Base-by-base conservation (phyloP, 2,329 filamentous ascomycete species). In the Diaporthe vexans region DNA sequence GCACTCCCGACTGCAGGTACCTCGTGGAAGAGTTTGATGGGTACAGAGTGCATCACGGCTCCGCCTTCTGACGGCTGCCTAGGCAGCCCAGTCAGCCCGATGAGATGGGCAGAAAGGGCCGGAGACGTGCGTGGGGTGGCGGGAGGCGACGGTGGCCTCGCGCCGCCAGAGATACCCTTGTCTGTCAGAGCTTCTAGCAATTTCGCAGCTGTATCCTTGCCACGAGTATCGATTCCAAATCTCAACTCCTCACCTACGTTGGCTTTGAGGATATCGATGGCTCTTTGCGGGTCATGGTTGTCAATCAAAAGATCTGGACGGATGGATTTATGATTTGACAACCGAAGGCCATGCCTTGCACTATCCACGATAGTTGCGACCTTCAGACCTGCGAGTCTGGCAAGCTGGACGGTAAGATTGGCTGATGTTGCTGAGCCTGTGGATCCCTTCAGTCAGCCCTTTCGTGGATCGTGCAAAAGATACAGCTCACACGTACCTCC, bases 1-100 rank as follows among this genome's bases (percentile, higher is more conserved):
- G 86, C 86, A 76, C 91, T 88, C 0, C 94, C 94, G 0, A 95
- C 85, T 1, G 86, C 85, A 0, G 90, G 88, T 0, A 91, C 87
- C 74, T 93, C 91, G 79, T 95, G 94, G 79, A 94, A 95, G 5
- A 94, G 79, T 81, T 95, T 95, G 76, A 95, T 94, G 0, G 93
- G 93, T 0, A 95, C 91, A 0, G 86, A 90, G 78, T 94, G 93
- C 73, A 91, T 88, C 8, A 85, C 80, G 0, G 91, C 84, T 0
- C 86, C 86, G 0, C 84, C 82, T 0, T 82, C 80, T 0, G 82
- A 81, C 1, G 82, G 81, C 5, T 83, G 84, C 79, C 94, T 94
- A 0, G 93, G 93, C 4, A 94, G 77, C 0, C 93, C 93, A 0
- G 90, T 91, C 58, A 95, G 78, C 0, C 93, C 93, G 0, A 95